Evolutionary conservation across 345 rosid species (phyloP).

Genomic region (Litchi chinensis): DNA sequence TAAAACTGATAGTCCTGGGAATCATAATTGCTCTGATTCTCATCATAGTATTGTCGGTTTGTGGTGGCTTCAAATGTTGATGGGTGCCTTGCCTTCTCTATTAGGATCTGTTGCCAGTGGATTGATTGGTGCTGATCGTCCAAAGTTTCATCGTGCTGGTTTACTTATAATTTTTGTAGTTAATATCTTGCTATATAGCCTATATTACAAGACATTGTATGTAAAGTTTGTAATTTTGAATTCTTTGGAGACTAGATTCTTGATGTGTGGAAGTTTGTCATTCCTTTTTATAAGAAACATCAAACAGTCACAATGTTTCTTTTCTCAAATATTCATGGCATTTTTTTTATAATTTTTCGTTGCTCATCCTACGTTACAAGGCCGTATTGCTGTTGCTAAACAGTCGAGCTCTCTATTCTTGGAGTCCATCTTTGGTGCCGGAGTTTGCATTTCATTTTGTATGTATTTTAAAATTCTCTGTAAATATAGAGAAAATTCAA

Average conservation of each 20-base stretch:
- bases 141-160: not conserved
- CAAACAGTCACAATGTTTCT: not conserved
- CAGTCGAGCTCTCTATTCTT: no score
- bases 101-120: not conserved
- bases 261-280: conserved; percentile 25
- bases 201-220: conserved; percentile 24
- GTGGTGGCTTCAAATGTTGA: conserved; percentile 43
- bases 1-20: conserved; percentile 64
- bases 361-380: no score
- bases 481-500: no score
- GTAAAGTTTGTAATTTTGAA: conserved; percentile 38
- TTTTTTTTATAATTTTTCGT: not conserved
- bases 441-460: not conserved
- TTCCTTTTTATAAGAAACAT: conserved; percentile 16
- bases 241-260: conserved; percentile 26
- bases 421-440: no score
- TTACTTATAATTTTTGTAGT: conserved; percentile 13
- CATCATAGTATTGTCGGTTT: conserved; percentile 55
- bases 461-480: no score
- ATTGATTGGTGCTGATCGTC: not conserved
- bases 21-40: conserved; percentile 60
- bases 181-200: conserved; percentile 1
- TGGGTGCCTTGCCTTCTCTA: not conserved
- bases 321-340: not conserved
- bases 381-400: not conserved